Percentiles rank a stretch among this genome's conserved stretches.
These are phyloP conservation scores for Pulveroboletus sp. DNA, from an alignment of 1,284 basidiomycete genomes.

Conservation along the genomic window DNA sequence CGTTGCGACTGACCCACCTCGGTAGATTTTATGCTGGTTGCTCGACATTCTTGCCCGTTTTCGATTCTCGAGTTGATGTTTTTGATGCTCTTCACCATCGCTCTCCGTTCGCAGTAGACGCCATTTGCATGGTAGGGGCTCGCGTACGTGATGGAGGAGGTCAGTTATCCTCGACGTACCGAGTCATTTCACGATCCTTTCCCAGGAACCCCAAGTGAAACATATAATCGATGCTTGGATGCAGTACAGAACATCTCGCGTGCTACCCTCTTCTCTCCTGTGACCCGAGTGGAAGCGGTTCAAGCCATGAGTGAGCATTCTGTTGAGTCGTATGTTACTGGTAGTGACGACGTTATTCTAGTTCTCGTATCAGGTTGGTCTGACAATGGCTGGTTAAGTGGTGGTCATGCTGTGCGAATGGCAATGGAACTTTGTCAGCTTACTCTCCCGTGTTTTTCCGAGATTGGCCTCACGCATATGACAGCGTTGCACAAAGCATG, in stretches of 20 bases:
- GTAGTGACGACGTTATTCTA: slow-evolving; percentile 33
- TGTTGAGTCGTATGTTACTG: neutral
- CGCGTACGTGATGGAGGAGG: slow-evolving; percentile 86
- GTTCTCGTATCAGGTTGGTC: slow-evolving; percentile 89
- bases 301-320: slow-evolving; percentile 82
- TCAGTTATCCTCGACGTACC: slow-evolving; percentile 34
- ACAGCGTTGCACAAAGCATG: slow-evolving; percentile 87
- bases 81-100: slow-evolving; percentile 79
- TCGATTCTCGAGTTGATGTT: slow-evolving; percentile 76
- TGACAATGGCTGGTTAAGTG: slow-evolving; percentile 88
- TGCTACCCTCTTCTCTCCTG: slow-evolving; percentile 83
- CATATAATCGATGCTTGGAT: slow-evolving; percentile 66
- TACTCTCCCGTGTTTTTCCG: slow-evolving; percentile 8
- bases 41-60: slow-evolving; percentile 86
- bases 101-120: slow-evolving; percentile 82
- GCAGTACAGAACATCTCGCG: slow-evolving; percentile 85
- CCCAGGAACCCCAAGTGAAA: slow-evolving; percentile 64
- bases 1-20: slow-evolving; percentile 7
- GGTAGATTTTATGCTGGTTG: slow-evolving; percentile 82
- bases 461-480: slow-evolving; percentile 10
- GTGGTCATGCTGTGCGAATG: slow-evolving; percentile 91
- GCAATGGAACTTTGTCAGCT: slow-evolving; percentile 82
- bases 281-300: slow-evolving; percentile 79
- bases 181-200: slow-evolving; percentile 5
- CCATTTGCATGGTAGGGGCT: slow-evolving; percentile 88